Base-by-base conservation (phyloP, 2,329 filamentous ascomycete genomes). In the Gnomoniopsis sp. region DNA sequence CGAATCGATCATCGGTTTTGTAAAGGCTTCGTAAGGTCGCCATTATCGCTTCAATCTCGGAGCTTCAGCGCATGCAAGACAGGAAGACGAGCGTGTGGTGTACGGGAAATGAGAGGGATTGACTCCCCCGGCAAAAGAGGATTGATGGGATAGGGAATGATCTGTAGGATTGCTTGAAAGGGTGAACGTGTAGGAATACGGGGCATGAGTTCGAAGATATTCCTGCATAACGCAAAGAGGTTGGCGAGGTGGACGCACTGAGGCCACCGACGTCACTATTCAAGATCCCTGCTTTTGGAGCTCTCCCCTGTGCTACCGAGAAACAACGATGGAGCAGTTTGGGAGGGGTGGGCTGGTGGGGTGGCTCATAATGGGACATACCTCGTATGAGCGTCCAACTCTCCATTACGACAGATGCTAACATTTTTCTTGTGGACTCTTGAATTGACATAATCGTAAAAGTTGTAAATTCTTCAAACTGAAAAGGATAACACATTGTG, bases 11-110 rank as follows among this genome's bases (percentile, higher is more conserved):
- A 23, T 67, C 62, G 44, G 70, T 69, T 50, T 68, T 64, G 49
- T 72, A 72, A 43, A 74, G 60, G 63, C 69, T 69, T 61, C 65
- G 64, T 36, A 71, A 59, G 59, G 67, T 68, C 46, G 74, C 67
- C 74, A 76, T 76, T 59, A 52, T 53, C 12, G 44, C 49, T 34
- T 17, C 8, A n/a, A n/a, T n/a, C 19, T 23, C 33, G n/a, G 48
- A n/a, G 30, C 53, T 54, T 53, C 41, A 59, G 46, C 50, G 36
- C 49, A 44, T 55, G 53, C 49, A 53, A 12, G 41, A 19, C n/a
- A 10, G 17, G 15, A 4, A 19, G n/a, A 19, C 11, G 41, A 44
- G n/a, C 10, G 7, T n/a, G 8, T n/a, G 41, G 41, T 19, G 8
- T 44, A 4, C 3, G 12, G n/a, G 6, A 41, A 41, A 41, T 6